Evolutionary conservation across 75 land plant genomes (phyloP), one percentile per base, ranked within the genome.

Genomic region (Pseudotsuga menziesii): DNA sequence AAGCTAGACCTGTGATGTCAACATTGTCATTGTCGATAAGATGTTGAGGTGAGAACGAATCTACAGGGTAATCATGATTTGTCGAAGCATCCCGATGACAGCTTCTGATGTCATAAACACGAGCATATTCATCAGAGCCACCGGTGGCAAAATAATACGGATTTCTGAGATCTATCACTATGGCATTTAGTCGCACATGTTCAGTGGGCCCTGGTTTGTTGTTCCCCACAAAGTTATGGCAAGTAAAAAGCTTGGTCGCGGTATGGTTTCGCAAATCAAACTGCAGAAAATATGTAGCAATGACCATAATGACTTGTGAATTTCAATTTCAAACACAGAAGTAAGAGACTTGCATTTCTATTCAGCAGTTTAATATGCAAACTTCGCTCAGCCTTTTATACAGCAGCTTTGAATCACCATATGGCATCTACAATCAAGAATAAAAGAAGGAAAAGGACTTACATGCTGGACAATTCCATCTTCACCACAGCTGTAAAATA

Each of bases 401-500:
- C 75, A 75, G 27, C 27, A 60, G 27, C 35, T 13, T 73, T 16
- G n/a, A 48, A 73, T 23, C n/a, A 58, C 11, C n/a, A 16, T n/a
- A 25, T 13, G 27, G 27, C 13, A 23, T 61, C 29, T 25, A 61
- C 64, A 44, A 41, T 25, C 76, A 57, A 22, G 63, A 32, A n/a
- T 17, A 74, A 54, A 73, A 41, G 4, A 70, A 56, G 55, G 66
- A 55, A 54, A 20, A 22, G 13, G 57, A 82, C 88, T 36, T 74
- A 94, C 97, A 76, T 89, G 97, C 41, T 89, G 89, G 16, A 94
- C 91, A 52, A 90, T 73, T 4, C 97, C 97, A 85, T 94, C 97
- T 75, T 94, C 97, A 23, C 95, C 97, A 75, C 95, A 92, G 78
- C 91, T 92, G 70, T 86, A 93, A 76, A 94, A 90, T 54, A 78